phyloP scores from a whole-genome alignment of 75 land plant species.

The Pinus albicaulis region DNA sequence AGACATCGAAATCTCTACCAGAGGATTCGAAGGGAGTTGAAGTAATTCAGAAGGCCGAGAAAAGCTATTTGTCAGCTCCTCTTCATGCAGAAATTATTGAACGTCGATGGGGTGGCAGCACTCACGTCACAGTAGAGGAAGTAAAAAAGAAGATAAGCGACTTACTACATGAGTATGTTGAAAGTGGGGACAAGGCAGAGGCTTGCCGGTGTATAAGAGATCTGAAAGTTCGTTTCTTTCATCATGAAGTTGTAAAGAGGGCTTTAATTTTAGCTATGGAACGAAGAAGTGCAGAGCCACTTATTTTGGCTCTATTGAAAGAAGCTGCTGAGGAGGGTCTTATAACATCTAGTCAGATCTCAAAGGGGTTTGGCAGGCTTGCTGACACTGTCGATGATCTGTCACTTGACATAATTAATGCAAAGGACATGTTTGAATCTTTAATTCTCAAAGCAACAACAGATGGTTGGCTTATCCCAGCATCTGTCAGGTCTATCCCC shows the following conservation, averaged over 20 bases:
- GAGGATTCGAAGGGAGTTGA: conserved; percentile 58
- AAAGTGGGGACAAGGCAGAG: conserved; percentile 70
- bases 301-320: conserved; percentile 63
- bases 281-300: conserved; percentile 46
- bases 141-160: conserved; percentile 73
- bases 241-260: conserved; percentile 94
- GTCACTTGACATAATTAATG: conserved; percentile 80
- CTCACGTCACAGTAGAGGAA: conserved; percentile 75
- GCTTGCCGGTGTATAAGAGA: conserved; percentile 84
- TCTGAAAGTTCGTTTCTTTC: conserved; percentile 79
- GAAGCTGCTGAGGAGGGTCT: conserved; percentile 86
- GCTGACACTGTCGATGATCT: conserved; percentile 76
- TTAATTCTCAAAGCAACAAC: conserved; percentile 60
- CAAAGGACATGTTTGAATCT: conserved; percentile 43
- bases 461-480: conserved; percentile 82
- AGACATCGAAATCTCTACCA: conserved; percentile 34
- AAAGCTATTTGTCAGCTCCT: conserved; percentile 80
- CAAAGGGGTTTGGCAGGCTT: conserved; percentile 77
- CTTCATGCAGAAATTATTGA: conserved; percentile 82
- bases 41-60: conserved; percentile 66
- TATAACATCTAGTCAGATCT: conserved; percentile 88
- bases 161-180: conserved; percentile 63
- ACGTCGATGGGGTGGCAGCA: conserved; percentile 77
- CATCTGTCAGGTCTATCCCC: conserved; percentile 25
- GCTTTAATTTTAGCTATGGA: conserved; percentile 84